Conservation (phyloP, 345 rosid species). For the Eucalyptus victrix region DNA sequence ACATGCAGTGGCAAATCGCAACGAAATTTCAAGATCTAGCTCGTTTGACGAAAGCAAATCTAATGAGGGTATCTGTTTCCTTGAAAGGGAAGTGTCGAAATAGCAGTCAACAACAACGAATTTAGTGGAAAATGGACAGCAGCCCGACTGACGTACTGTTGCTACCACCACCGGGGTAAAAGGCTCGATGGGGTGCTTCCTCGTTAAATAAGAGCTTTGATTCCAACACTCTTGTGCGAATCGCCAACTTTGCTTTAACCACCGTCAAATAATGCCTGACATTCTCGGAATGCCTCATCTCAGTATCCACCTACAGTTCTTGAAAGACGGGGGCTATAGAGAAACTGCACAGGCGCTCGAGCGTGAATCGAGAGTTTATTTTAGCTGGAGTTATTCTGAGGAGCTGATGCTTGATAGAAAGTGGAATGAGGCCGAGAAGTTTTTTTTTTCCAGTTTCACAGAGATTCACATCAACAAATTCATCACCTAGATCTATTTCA, state of each 20-base stretch:
- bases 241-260: neutral
- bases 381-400: slow-evolving; percentile 20
- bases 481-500: slow-evolving; percentile 37
- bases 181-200: neutral
- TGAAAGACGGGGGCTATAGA: slow-evolving; percentile 22
- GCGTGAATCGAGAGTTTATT: slow-evolving; percentile 15
- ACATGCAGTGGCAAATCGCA: neutral
- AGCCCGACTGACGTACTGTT: neutral
- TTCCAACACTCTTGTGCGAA: neutral
- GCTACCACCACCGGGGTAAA: neutral
- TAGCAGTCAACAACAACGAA: neutral
- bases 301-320: slow-evolving; percentile 22
- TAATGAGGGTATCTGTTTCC: neutral
- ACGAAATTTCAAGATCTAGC: neutral
- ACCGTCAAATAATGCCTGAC: neutral
- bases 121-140: neutral
- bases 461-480: slow-evolving; percentile 25
- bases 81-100: neutral
- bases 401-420: neutral
- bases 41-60: neutral
- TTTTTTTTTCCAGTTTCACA: slow-evolving; percentile 45
- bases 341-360: slow-evolving; percentile 27
- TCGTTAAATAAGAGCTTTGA: neutral
- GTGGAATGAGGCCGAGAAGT: slow-evolving; percentile 47
- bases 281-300: slow-evolving; percentile 8